Conservation (phyloP, 441 rosid species). For the Sinapis alba region DNA sequence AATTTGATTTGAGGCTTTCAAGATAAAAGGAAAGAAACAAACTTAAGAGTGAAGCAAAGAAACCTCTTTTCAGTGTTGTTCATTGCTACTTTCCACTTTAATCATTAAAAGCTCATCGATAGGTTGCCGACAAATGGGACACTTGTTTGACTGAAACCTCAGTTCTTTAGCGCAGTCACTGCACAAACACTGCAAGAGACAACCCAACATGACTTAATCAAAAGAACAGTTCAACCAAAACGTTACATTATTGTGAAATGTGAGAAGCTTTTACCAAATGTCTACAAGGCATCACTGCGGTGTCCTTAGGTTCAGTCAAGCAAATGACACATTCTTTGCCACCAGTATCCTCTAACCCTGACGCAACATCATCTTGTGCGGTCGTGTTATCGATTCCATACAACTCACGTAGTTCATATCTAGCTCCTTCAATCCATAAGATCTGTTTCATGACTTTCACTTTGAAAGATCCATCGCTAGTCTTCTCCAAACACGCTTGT, state of each 20-base stretch:
- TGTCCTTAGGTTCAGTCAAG: conserved; percentile 91
- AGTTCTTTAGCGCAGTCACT: conserved; percentile 74
- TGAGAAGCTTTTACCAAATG: conserved; percentile 63
- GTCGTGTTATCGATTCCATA: conserved; percentile 70
- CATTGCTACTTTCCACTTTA: conserved; percentile 54
- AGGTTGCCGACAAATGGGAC: conserved; percentile 84
- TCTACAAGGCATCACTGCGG: conserved; percentile 83
- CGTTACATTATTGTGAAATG: neutral
- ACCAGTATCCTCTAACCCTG: conserved; percentile 58
- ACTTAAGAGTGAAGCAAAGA: conserved; percentile 31
- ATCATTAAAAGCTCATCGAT: conserved; percentile 72
- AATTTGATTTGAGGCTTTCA: neutral
- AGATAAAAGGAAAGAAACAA: conserved; percentile 14
- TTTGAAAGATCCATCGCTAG: conserved; percentile 48
- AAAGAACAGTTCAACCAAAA: neutral
- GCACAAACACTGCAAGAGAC: conserved; percentile 70
- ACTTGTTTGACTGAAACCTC: conserved; percentile 71
- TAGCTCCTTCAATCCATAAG: conserved; percentile 71
- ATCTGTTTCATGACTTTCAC: conserved; percentile 74
- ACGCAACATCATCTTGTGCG: conserved; percentile 31
- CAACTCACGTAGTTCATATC: conserved; percentile 76
- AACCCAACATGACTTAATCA: conserved; percentile 12
- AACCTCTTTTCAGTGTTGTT: conserved; percentile 31
- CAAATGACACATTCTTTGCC: conserved; percentile 89
- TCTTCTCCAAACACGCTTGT: conserved; percentile 67